Conservation (phyloP, 78 protist species). For the Blattamonas nauphoetae region DNA sequence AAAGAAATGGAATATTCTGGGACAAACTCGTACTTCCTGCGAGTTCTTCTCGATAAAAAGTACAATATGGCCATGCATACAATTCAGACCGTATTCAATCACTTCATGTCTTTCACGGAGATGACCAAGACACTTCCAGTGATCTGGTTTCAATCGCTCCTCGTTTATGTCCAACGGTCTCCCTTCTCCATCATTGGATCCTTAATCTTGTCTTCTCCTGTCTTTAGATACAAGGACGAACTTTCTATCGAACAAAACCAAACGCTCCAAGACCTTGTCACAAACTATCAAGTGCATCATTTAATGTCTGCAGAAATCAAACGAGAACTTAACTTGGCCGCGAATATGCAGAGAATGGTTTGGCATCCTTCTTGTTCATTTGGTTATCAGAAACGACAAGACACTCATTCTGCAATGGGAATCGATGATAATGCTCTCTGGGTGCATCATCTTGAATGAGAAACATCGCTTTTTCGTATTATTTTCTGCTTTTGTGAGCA, state of each 20-base stretch:
- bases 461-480: too few relatives aligned
- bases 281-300: slow-evolving; percentile 55
- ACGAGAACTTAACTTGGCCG: slow-evolving; percentile 47
- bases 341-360: too few relatives aligned
- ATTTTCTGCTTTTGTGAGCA: too few relatives aligned
- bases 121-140: slow-evolving; percentile 62
- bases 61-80: slow-evolving; percentile 79
- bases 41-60: slow-evolving; percentile 69
- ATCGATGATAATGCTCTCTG: too few relatives aligned
- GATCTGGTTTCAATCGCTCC: slow-evolving; percentile 77
- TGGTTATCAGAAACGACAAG: too few relatives aligned
- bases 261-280: slow-evolving; percentile 31
- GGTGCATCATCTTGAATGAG: too few relatives aligned
- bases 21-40: slow-evolving; percentile 49
- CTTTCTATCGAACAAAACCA: slow-evolving; percentile 64
- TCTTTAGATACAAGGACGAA: slow-evolving; percentile 45
- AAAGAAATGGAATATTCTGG: slow-evolving; percentile 29
- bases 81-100: slow-evolving; percentile 60
- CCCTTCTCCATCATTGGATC: background rate
- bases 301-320: slow-evolving; percentile 65
- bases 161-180: slow-evolving; percentile 68
- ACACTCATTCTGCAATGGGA: too few relatives aligned
- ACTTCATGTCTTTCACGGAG: slow-evolving; percentile 35
- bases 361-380: too few relatives aligned
- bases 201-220: background rate